A percentile compares a stretch with the other conserved stretches of the same genome.
Evolutionary conservation across 1,284 basidiomycete species (phyloP).

Genomic region (Apiotrichum siamense): DNA sequence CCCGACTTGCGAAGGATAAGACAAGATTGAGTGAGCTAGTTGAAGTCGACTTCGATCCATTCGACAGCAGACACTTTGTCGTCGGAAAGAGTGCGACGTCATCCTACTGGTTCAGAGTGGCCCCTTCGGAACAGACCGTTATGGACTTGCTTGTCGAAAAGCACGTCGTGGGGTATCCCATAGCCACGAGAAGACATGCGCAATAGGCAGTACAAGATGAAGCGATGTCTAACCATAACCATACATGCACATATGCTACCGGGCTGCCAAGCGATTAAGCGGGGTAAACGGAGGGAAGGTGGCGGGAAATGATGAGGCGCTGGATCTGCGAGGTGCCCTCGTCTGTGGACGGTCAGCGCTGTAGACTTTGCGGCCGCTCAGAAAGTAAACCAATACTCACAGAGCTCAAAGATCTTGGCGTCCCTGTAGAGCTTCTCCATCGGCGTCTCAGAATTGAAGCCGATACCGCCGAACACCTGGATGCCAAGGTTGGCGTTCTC

Average conservation of each 20-base stretch:
- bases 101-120: no score
- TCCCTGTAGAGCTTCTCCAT: conserved; percentile 54
- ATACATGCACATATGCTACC: background rate
- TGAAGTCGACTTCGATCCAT: no score
- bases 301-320: conserved; percentile 46
- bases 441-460: conserved; percentile 54
- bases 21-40: no score
- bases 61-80: no score
- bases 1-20: no score
- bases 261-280: conserved; percentile 17
- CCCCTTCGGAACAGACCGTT: no score
- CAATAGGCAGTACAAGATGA: no score
- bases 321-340: conserved; percentile 49
- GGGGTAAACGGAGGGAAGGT: conserved; percentile 41
- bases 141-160: no score
- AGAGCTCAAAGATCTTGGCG: conserved; percentile 50
- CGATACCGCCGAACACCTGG: conserved; percentile 50
- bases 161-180: no score
- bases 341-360: conserved; percentile 17
- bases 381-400: conserved; percentile 26
- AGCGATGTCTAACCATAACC: no score
- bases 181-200: no score
- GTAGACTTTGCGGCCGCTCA: background rate
- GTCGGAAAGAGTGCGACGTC: no score
- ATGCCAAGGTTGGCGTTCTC: conserved; percentile 52